Evolutionary conservation across 2,329 filamentous ascomycete genomes (phyloP).

Genomic region (Monosporascus sp.): DNA sequence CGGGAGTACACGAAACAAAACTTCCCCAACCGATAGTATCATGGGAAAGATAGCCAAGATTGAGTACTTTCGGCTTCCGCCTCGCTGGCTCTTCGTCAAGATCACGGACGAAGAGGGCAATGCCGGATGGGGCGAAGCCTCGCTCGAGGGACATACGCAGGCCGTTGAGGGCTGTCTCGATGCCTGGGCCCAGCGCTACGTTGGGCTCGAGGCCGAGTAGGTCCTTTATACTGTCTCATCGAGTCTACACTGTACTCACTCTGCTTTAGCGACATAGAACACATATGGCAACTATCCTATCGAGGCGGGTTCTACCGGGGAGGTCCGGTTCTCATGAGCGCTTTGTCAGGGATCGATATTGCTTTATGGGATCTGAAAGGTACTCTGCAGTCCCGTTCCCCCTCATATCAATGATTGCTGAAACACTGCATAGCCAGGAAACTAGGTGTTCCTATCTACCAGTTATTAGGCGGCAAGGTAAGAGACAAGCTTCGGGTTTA

Average conservation of each 20-base stretch:
- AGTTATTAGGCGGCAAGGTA: slow-evolving; percentile 70
- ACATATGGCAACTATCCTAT: slow-evolving; percentile 73
- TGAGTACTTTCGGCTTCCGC: slow-evolving; percentile 70
- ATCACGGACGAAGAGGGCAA: slow-evolving; percentile 61
- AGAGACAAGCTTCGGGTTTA: slow-evolving; percentile 67
- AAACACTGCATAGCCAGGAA: slow-evolving; percentile 31
- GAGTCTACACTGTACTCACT: not conserved
- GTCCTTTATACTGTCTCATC: slow-evolving; percentile 11
- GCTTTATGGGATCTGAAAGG: slow-evolving; percentile 74
- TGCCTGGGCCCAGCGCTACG: slow-evolving; percentile 56
- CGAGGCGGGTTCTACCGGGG: slow-evolving; percentile 70
- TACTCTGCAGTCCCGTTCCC: slow-evolving; percentile 2
- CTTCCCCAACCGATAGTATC: no score
- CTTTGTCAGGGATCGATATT: slow-evolving; percentile 72
- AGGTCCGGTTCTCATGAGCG: slow-evolving; percentile 76
- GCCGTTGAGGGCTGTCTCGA: slow-evolving; percentile 70
- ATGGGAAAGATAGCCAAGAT: slow-evolving; percentile 63
- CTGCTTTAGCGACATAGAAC: slow-evolving; percentile 61
- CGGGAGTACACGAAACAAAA: no score
- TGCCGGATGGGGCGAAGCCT: slow-evolving; percentile 69
- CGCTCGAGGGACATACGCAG: slow-evolving; percentile 67
- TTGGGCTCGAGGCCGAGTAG: slow-evolving; percentile 67
- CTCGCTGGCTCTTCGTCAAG: slow-evolving; percentile 75
- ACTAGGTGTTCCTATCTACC: slow-evolving; percentile 61
- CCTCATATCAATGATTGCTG: not conserved